A percentile compares a stretch with the other conserved stretches of the same genome.
phyloP scores from a whole-genome alignment of 2,329 filamentous ascomycete genomes.

The Helotiales sp. region DNA sequence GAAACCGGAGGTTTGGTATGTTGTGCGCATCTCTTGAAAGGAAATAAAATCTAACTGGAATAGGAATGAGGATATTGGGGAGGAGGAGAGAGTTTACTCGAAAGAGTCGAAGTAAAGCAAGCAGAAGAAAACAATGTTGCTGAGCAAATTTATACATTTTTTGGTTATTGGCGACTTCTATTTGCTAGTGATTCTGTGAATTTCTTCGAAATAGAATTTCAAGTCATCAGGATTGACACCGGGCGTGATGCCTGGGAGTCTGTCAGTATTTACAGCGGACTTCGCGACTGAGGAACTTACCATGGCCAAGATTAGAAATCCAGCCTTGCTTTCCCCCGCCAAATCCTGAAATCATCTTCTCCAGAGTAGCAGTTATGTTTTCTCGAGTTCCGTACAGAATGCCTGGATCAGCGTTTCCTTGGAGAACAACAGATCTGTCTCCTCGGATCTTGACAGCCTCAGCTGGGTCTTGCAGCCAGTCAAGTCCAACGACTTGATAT shows the following conservation, averaged over 20 bases:
- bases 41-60: slow-evolving; percentile 11
- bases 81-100: slow-evolving; percentile 50
- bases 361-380: slow-evolving; percentile 80
- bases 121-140: neutral
- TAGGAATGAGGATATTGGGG: slow-evolving; percentile 65
- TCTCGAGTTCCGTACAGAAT: slow-evolving; percentile 84
- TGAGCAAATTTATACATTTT: slow-evolving; percentile 1
- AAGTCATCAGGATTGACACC: slow-evolving; percentile 93
- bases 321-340: slow-evolving; percentile 81
- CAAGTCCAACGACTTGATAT: slow-evolving; percentile 91
- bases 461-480: slow-evolving; percentile 91
- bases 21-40: slow-evolving; percentile 40
- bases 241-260: slow-evolving; percentile 78
- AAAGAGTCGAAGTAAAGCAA: slow-evolving; percentile 41
- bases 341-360: slow-evolving; percentile 88
- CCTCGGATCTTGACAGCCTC: slow-evolving; percentile 82
- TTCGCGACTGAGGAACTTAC: slow-evolving; percentile 56
- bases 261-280: slow-evolving; percentile 2
- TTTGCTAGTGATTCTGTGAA: slow-evolving; percentile 69
- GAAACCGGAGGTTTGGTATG: slow-evolving; percentile 71
- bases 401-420: slow-evolving; percentile 95
- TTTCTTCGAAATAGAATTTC: slow-evolving; percentile 91
- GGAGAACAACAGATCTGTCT: slow-evolving; percentile 75
- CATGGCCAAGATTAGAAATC: slow-evolving; percentile 97
- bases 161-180: slow-evolving; percentile 17